Base-by-base conservation (phyloP, 2,329 filamentous ascomycete genomes). In the Xylariaceae sp. region DNA sequence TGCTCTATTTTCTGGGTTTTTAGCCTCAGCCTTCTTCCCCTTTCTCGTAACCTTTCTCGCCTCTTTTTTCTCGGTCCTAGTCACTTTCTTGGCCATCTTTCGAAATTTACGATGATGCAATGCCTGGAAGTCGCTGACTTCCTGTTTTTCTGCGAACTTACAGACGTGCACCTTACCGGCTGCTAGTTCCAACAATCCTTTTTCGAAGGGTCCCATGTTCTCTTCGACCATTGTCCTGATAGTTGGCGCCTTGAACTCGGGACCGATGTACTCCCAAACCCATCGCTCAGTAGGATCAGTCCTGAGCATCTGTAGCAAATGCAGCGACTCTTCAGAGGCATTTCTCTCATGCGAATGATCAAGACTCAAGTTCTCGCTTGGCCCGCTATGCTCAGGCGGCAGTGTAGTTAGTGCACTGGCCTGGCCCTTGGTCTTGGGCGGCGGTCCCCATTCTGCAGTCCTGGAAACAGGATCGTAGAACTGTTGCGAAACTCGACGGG, bases 211-310 rank as follows among this genome's bases (percentile, higher is more conserved):
- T 0, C 78, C 78, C 4, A 82, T 57, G 5, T 68, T 73, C 58
- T 81, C 78, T 57, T 82, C 79, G 5, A 76, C 66, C 69, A 83
- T 67, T 27, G 71, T 65, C 19, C 66, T 65, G 53, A 69, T 62
- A 10, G 58, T 58, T 2, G 75, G 74, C 7, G 73, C 74, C 2
- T 67, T 59, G 17, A 59, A 56, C 46, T 76, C 68, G 0, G 68
- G 63, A 0, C 78, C 78, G 14, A 64, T 60, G 42, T 78, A 82
- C 58, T 77, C 73, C 78, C 78, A 82, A 1, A 77, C 65, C 78
- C 78, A 82, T 35, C 74, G 68, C 27, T 62, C 59, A n/a, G 51
- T 45, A 14, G 45, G 39, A n/a, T 52, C 44, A 10, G 35, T 45
- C 15, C 32, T 51, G 4, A 48, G 44, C 38, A 47, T 52, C 22